Evolutionary conservation across 2,329 filamentous ascomycete species (phyloP).

Genomic region (Monilinia aucupariae): DNA sequence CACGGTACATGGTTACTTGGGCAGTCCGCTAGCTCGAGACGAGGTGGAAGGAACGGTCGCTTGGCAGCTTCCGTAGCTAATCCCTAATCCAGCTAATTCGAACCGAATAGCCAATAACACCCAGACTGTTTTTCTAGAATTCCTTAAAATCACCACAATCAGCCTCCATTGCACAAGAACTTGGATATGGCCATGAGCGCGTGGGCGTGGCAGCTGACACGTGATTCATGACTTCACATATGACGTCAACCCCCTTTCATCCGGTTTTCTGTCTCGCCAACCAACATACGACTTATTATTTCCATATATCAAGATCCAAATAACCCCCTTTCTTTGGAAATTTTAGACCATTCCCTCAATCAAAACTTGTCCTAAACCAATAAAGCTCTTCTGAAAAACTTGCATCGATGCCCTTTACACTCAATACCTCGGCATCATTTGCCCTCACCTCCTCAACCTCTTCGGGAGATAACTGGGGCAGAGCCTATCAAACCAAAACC

Average conservation of each 20-base stretch:
- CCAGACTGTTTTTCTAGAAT: background rate
- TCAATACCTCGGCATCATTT: slow-evolving; percentile 12
- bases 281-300: background rate
- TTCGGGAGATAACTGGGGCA: slow-evolving; percentile 9
- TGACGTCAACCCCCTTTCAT: slow-evolving; percentile 8
- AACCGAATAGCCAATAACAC: too few relatives aligned
- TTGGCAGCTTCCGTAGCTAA: background rate
- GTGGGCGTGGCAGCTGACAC: background rate
- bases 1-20: background rate
- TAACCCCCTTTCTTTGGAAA: background rate
- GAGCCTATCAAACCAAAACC: slow-evolving; percentile 7
- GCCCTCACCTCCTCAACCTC: slow-evolving; percentile 6
- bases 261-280: background rate
- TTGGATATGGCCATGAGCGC: background rate
- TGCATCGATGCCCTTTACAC: slow-evolving; percentile 14
- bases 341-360: background rate
- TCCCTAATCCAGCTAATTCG: background rate
- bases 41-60: background rate
- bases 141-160: background rate
- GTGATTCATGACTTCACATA: slow-evolving; percentile 11
- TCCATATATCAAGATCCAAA: background rate
- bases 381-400: background rate
- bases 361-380: background rate
- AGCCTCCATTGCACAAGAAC: background rate
- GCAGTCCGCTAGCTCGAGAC: background rate